These are phyloP conservation scores for Chaetoscypha palmicola DNA, from an alignment of 2,329 filamentous ascomycete species.

Conservation along the genomic window DNA sequence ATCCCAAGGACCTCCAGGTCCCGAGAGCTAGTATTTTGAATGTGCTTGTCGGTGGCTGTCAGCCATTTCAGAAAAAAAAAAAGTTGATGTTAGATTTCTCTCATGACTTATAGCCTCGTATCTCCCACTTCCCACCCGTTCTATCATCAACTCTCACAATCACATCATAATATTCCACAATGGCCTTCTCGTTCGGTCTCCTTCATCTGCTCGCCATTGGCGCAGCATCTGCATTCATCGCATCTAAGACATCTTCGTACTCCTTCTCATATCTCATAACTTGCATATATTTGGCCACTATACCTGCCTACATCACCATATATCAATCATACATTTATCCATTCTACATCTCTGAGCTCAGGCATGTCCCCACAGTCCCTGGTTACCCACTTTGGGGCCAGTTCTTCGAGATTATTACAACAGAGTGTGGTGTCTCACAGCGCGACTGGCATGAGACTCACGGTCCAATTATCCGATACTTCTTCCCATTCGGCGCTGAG, in stretches of 20 bases:
- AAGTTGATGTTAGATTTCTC: background rate
- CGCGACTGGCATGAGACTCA: conserved; percentile 37
- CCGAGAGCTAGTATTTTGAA: background rate
- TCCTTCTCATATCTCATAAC: conserved; percentile 11
- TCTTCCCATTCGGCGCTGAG: conserved; percentile 40
- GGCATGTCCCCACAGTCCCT: conserved; percentile 37
- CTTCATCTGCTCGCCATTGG: conserved; percentile 11
- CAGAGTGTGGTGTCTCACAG: conserved; percentile 37
- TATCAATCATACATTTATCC: conserved; percentile 36
- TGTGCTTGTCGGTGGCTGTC: background rate
- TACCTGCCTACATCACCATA: conserved; percentile 30
- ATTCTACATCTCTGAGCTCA: conserved; percentile 36
- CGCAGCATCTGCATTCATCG: conserved; percentile 13
- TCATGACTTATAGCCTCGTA: background rate
- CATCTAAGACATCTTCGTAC: conserved; percentile 16
- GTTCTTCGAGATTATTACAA: conserved; percentile 36
- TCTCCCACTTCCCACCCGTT: background rate
- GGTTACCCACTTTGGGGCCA: conserved; percentile 39
- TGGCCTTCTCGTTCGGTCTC: conserved; percentile 10
- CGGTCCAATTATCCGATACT: conserved; percentile 39
- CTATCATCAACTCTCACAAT: background rate
- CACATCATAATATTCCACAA: conserved; percentile 1
- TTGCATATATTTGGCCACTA: conserved; percentile 14
- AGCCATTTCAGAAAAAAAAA: background rate
- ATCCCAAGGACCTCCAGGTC: background rate